These are phyloP conservation scores for Capronia americana DNA, from an alignment of 2,329 filamentous ascomycete species.

Conservation along the genomic window DNA sequence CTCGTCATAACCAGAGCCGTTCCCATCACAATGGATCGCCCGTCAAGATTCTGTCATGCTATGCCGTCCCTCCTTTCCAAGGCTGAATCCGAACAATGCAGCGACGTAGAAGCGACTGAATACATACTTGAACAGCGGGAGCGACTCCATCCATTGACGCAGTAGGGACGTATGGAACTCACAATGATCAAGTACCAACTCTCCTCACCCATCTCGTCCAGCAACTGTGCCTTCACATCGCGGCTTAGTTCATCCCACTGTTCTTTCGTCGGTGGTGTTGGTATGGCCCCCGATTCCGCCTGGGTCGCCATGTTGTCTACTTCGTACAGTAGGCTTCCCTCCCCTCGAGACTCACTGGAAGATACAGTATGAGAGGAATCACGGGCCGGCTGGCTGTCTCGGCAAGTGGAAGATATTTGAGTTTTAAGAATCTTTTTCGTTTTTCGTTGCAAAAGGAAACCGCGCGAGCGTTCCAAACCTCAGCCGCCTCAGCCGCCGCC, in stretches of 20 bases:
- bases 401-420: too few relatives aligned
- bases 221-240: conserved; percentile 39
- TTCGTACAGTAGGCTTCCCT: neutral
- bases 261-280: conserved; percentile 25
- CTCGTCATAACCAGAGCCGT: too few relatives aligned
- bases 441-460: too few relatives aligned
- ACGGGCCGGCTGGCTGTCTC: too few relatives aligned
- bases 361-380: neutral
- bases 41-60: too few relatives aligned
- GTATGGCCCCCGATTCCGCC: neutral
- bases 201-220: conserved; percentile 67
- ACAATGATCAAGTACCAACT: conserved; percentile 55
- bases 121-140: too few relatives aligned
- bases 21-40: too few relatives aligned
- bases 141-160: neutral
- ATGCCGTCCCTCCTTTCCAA: too few relatives aligned
- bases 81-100: too few relatives aligned
- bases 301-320: conserved; percentile 13
- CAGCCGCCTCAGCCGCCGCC: too few relatives aligned
- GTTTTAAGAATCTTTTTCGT: too few relatives aligned
- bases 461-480: too few relatives aligned
- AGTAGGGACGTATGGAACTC: conserved; percentile 38
- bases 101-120: neutral
- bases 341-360: neutral
- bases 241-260: conserved; percentile 40